Percentiles rank a stretch among this genome's conserved stretches.
Evolutionary conservation across 768 basidiomycete genomes (phyloP).

Genomic region (Leccinum uliginosum): DNA sequence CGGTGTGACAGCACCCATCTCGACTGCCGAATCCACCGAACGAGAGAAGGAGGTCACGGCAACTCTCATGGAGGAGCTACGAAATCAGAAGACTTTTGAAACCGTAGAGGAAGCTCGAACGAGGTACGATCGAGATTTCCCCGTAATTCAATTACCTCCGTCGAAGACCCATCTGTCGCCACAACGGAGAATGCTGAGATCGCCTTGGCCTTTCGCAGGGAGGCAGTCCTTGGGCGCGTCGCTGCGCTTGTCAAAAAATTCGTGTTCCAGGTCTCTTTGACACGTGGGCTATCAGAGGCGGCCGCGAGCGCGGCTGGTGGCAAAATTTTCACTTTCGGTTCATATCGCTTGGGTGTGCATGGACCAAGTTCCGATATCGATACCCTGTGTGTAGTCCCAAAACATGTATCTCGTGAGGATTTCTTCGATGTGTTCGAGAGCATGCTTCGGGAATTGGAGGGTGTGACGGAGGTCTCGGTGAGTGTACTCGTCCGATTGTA

Average conservation of each 20-base stretch:
- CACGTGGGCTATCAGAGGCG: constrained; percentile 79
- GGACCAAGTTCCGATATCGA: constrained; percentile 96
- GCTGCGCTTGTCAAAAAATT: constrained; percentile 90
- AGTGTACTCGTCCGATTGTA: constrained; percentile 30
- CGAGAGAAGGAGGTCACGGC: constrained; percentile 79
- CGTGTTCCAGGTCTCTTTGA: constrained; percentile 75
- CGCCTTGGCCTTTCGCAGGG: constrained; percentile 47
- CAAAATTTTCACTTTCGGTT: constrained; percentile 99
- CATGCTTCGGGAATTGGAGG: constrained; percentile 81
- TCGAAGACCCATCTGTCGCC: constrained; percentile 1
- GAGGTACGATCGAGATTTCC: constrained; percentile 50
- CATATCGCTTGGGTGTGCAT: constrained; percentile 96
- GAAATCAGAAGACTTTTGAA: constrained; percentile 84
- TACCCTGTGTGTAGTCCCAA: constrained; percentile 95
- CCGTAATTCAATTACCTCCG: not conserved
- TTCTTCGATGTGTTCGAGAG: constrained; percentile 90
- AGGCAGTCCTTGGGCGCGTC: constrained; percentile 87
- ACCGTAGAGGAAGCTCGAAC: constrained; percentile 81
- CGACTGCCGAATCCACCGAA: constrained; percentile 65
- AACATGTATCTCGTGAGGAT: constrained; percentile 92
- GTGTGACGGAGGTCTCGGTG: constrained; percentile 86
- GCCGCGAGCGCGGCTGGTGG: constrained; percentile 90
- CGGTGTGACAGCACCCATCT: constrained; percentile 85
- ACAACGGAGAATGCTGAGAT: constrained; percentile 20
- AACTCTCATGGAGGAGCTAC: constrained; percentile 88